Base-by-base conservation (phyloP, 768 basidiomycete species). In the Kwoniella bestiolae region DNA sequence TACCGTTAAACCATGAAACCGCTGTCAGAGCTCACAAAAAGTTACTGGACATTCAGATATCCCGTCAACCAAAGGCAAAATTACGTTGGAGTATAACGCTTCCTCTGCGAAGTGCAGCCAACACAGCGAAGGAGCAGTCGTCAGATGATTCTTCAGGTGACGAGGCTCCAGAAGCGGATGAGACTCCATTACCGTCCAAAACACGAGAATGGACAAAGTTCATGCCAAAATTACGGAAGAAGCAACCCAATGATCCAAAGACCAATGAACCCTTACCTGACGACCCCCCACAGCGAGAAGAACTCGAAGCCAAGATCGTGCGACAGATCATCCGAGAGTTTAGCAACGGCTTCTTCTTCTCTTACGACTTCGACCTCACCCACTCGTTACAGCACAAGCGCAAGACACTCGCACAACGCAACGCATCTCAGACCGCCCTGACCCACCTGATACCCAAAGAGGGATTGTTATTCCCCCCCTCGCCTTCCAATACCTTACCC, bases 261-360 rank as follows among this genome's bases (percentile, higher is more conserved):
- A 41, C 49, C 21, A 52, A 47, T 8, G 69, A 65, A 18, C 45
- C 68, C 18, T 55, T 68, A 32, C 64, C 65, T 1, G 38, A 28
- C n/a, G 56, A 71, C 51, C 73, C 71, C 2, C 71, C 76, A 21
- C 70, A 77, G 53, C 73, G 80, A 26, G 67, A 70, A 47, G 90
- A 94, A 72, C 82, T 96, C 8, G 94, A 96, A 73, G 85, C 86
- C 31, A 93, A 92, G 80, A 89, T 95, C 49, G 82, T 95, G 11
- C 84, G 87, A 25, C 91, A 94, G 79, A 88, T 87, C 59, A 84
- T 92, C 31, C 85, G 86, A 58, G 89, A 91, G 71, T 92, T 88
- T 73, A 84, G 86, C 14, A 91, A 89, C 72, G 92, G 92, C 11
- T 95, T 96, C 91, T 94, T 90, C 80, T 95, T 92, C 77, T 85